These are phyloP conservation scores for Aechmea fasciata DNA, from an alignment of 176 grass and related monocot genomes.

Conservation along the genomic window DNA sequence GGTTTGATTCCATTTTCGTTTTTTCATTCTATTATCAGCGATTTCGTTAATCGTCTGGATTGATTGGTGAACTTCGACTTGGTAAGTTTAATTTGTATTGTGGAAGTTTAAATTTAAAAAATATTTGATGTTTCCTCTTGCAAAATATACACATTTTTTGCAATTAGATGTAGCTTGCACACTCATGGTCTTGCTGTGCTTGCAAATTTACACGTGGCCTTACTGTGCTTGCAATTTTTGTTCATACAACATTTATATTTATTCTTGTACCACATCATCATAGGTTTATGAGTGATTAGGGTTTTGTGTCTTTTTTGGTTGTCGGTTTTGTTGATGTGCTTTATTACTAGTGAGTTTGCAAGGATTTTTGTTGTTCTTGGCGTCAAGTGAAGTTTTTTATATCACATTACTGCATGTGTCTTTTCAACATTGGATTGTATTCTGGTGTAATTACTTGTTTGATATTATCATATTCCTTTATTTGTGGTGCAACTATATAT, in stretches of 20 bases:
- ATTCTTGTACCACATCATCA: too few relatives aligned
- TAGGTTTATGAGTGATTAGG: too few relatives aligned
- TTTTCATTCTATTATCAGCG: slow-evolving; percentile 7
- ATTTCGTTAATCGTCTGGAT: slow-evolving; percentile 5
- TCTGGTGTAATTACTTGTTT: background rate
- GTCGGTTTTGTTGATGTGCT: background rate
- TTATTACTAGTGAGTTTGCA: background rate
- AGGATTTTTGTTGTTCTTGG: too few relatives aligned
- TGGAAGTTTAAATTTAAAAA: background rate
- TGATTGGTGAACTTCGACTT: background rate
- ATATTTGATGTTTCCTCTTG: background rate
- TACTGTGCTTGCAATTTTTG: background rate
- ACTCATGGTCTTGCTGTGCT: background rate
- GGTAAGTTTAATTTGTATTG: background rate
- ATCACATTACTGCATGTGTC: background rate
- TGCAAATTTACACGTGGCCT: background rate
- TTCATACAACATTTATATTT: too few relatives aligned
- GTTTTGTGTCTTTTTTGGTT: background rate
- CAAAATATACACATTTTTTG: background rate
- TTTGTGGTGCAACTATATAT: background rate
- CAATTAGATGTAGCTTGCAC: background rate
- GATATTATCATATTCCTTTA: background rate
- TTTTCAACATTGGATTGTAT: background rate
- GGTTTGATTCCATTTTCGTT: slow-evolving; percentile 30
- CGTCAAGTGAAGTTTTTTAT: too few relatives aligned